Evolutionary conservation across 768 basidiomycete species (phyloP).

Genomic region (Tephrocybe sp.): DNA sequence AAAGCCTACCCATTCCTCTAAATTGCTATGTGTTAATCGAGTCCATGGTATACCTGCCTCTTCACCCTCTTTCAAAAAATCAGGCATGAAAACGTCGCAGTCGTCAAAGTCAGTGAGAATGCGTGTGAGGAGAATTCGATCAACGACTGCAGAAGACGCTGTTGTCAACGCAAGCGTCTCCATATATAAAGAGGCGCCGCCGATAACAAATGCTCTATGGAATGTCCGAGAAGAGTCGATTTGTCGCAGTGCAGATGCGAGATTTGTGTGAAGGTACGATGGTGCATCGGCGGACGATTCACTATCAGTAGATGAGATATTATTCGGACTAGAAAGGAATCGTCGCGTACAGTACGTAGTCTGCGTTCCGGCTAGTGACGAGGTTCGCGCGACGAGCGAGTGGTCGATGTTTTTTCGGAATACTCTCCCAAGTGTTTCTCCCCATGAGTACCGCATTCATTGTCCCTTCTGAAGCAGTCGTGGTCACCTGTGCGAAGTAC

Average conservation of each 20-base stretch:
- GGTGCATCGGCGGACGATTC: conserved; percentile 18
- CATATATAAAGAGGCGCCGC: conserved; percentile 84
- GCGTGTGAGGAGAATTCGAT: conserved; percentile 87
- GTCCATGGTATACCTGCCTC: conserved; percentile 44
- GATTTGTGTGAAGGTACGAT: conserved; percentile 35
- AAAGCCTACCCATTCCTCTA: conserved; percentile 78
- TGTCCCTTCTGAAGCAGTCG: conserved; percentile 47
- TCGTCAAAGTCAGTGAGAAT: conserved; percentile 69
- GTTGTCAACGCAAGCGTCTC: conserved; percentile 51
- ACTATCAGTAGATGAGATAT: conserved; percentile 2
- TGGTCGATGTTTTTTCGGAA: conserved; percentile 82
- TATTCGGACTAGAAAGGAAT: background rate
- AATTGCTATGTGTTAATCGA: conserved; percentile 54
- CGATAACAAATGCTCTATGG: conserved; percentile 80
- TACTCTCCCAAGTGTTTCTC: conserved; percentile 96
- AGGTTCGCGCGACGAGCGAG: conserved; percentile 74
- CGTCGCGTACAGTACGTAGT: conserved; percentile 58
- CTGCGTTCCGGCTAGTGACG: conserved; percentile 62
- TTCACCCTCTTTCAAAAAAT: conserved; percentile 51
- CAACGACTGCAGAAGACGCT: conserved; percentile 44
- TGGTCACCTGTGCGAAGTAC: conserved; percentile 86
- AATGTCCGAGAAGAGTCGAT: conserved; percentile 29
- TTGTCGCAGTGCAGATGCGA: conserved; percentile 38
- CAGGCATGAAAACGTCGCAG: conserved; percentile 87
- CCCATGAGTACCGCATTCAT: conserved; percentile 92